These are phyloP conservation scores for Lactifluus echinatus DNA, from an alignment of 768 basidiomycete species.

Conservation along the genomic window DNA sequence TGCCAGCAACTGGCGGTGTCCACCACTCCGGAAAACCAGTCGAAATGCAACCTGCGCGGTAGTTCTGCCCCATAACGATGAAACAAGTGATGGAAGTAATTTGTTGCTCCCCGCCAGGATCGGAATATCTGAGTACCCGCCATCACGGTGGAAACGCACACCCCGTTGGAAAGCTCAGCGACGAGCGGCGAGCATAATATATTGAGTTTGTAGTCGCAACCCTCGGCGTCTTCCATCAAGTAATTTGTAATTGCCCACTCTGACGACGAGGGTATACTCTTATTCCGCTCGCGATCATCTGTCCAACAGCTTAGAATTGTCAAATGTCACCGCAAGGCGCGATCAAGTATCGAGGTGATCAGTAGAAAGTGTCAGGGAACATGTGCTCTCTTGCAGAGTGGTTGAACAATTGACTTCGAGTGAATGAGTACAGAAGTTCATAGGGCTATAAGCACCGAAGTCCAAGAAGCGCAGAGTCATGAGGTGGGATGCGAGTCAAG, in stretches of 20 bases:
- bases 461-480: background rate
- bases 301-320: background rate
- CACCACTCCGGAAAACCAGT: background rate
- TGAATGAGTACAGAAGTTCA: too few species aligned
- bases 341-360: too few species aligned
- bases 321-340: background rate
- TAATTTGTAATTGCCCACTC: background rate
- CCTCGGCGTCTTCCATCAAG: background rate
- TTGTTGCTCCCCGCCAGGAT: background rate
- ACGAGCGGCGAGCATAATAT: too few species aligned
- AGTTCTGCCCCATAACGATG: background rate
- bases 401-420: too few species aligned
- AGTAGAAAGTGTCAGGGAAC: too few species aligned
- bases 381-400: too few species aligned
- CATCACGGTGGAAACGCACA: background rate
- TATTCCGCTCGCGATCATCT: background rate
- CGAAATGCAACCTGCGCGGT: background rate
- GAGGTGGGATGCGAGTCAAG: background rate
- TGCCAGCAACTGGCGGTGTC: background rate
- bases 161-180: background rate
- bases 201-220: too few species aligned
- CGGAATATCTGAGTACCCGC: too few species aligned
- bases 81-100: background rate
- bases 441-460: background rate
- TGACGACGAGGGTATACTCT: background rate